phyloP scores from a whole-genome alignment of 1,284 basidiomycete genomes.

The Agroathelia rolfsii region DNA sequence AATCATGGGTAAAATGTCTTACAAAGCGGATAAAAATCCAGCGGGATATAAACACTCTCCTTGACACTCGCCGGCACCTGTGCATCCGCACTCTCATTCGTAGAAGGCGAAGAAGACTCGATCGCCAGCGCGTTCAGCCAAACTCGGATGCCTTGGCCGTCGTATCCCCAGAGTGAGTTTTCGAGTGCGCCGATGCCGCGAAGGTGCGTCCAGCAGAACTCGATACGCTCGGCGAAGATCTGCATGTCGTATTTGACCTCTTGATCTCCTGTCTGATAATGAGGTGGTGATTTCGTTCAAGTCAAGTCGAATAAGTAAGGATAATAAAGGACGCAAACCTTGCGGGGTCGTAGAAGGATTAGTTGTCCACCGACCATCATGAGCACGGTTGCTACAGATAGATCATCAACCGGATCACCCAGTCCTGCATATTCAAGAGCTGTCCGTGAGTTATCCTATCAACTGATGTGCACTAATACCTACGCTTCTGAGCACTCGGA shows the following conservation, averaged over 20 bases:
- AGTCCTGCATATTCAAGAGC: conserved; percentile 43
- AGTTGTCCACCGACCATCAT: conserved; percentile 95
- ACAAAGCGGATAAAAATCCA: conserved; percentile 97
- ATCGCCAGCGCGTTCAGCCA: conserved; percentile 95
- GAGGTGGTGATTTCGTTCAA: conserved; percentile 9
- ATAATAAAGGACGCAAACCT: conserved; percentile 35
- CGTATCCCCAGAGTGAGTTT: conserved; percentile 97
- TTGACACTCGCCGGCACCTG: conserved; percentile 61
- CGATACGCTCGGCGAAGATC: conserved; percentile 89
- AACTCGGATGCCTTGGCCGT: conserved; percentile 80
- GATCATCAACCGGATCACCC: conserved; percentile 89
- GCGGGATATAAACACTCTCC: conserved; percentile 83
- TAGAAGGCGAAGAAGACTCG: conserved; percentile 43
- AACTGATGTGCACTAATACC: conserved; percentile 19
- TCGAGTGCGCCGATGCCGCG: conserved; percentile 88
- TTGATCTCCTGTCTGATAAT: conserved; percentile 60
- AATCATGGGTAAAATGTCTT: conserved; percentile 27
- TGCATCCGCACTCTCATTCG: conserved; percentile 29
- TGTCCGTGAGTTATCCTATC: conserved; percentile 9
- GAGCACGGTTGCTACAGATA: conserved; percentile 89
- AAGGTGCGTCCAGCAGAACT: conserved; percentile 98
- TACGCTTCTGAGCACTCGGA: conserved; percentile 85
- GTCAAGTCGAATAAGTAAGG: too few species aligned
- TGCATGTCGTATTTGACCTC: conserved; percentile 98
- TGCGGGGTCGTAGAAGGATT: conserved; percentile 76